Base-by-base conservation (phyloP, 1,284 basidiomycete genomes). In the Inonotus hispidus region DNA sequence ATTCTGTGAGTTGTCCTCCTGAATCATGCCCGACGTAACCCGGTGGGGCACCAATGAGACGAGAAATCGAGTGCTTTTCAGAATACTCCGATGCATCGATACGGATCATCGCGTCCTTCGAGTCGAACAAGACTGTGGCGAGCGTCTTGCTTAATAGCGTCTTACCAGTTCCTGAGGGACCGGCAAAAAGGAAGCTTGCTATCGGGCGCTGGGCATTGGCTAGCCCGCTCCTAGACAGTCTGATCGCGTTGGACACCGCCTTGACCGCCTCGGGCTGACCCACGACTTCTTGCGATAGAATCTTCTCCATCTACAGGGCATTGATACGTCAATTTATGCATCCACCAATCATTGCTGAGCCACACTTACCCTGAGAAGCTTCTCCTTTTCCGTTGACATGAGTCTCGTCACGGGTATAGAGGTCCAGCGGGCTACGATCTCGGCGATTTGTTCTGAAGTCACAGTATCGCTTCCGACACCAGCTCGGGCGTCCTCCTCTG, bases 11-110 rank as follows among this genome's bases (percentile, higher is more conserved):
- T 72, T 95, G 92, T 3, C 93, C 95, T 21, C 92, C 93, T 60
- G 88, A 82, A 69, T 96, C 93, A 72, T 96, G 87, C 1, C 96
- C 96, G 49, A 99, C 88, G 71, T 97, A 98, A 49, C 94, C 88
- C 46, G 88, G 92, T 41, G 94, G 92, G 2, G 93, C 88, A 60
- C 94, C 95, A 60, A 97, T 92, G 59, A 97, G 82, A 37, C 93
- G 84, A 35, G 93, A 86, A 59, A 97, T 90, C 1, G 92, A 91
- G 70, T 97, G 94, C 73, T 93, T 94, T 76, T 96, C 95, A 29
- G 92, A 93, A 74, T 96, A 96, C 70, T 96, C 93, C 41, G 90
- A 92, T 68, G 87, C 92, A 72, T 96, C 94, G 69, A 96, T 85
- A 65, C 93, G 89, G 66, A 96, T 92, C 86, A 97, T 89, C 10